These are phyloP conservation scores for Sporothrix brunneoviolacea DNA, from an alignment of 2,329 filamentous ascomycete species.

Conservation along the genomic window DNA sequence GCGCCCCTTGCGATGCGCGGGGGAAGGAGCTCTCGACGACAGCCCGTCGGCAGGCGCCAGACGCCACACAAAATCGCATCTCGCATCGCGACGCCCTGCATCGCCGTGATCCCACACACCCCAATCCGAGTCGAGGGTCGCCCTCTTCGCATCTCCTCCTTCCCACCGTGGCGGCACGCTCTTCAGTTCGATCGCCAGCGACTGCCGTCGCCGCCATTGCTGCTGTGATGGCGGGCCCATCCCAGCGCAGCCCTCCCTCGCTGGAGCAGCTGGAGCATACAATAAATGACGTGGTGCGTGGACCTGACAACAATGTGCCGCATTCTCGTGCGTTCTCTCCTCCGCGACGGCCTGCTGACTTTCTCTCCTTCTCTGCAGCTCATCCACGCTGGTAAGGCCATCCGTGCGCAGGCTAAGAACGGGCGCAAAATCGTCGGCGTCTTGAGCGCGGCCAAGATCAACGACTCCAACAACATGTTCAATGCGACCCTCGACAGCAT, in stretches of 20 bases:
- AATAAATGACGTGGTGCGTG: slow-evolving; percentile 50
- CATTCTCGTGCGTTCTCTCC: not conserved
- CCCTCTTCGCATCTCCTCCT: too few relatives aligned
- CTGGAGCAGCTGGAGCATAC: slow-evolving; percentile 45
- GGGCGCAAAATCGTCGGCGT: slow-evolving; percentile 32
- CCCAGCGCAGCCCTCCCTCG: slow-evolving; percentile 24
- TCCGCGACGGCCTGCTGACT: not conserved
- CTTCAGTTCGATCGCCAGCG: not conserved
- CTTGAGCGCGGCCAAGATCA: slow-evolving; percentile 35
- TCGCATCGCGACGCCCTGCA: too few relatives aligned
- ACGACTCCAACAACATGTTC: slow-evolving; percentile 41
- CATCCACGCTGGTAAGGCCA: slow-evolving; percentile 51
- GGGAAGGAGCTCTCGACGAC: too few relatives aligned
- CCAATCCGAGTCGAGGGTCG: too few relatives aligned
- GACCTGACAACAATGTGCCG: too few relatives aligned
- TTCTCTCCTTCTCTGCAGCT: slow-evolving; percentile 33
- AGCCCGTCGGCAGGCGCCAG: too few relatives aligned
- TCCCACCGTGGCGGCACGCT: too few relatives aligned
- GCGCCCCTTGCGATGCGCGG: too few relatives aligned
- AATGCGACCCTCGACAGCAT: slow-evolving; percentile 50
- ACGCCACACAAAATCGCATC: too few relatives aligned
- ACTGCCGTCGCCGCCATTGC: not conserved
- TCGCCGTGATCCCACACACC: too few relatives aligned
- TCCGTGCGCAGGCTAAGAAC: slow-evolving; percentile 43
- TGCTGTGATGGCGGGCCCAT: slow-evolving; percentile 6